Percentiles rank a stretch among this genome's conserved stretches.
Evolutionary conservation across 495 filamentous ascomycete genomes (phyloP).

Genomic region (Xylaria intraflava): DNA sequence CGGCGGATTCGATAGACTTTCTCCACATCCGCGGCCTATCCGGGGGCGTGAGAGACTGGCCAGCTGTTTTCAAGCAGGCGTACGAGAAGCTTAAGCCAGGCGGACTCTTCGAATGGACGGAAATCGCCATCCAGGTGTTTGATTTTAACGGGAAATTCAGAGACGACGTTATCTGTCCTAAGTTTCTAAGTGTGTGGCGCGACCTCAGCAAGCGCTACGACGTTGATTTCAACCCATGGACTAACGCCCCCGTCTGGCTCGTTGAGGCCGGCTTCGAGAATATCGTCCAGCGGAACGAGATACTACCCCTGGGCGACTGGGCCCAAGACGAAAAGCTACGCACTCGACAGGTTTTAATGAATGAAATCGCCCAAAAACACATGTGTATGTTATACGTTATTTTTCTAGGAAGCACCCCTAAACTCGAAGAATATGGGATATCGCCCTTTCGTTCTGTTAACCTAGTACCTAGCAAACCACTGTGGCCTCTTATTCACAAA

Average conservation of each 20-base stretch:
- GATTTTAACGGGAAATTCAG: slow-evolving; percentile 45
- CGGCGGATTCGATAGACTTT: slow-evolving; percentile 48
- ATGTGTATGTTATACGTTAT: slow-evolving; percentile 12
- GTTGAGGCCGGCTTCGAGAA: slow-evolving; percentile 51
- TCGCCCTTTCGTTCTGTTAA: slow-evolving; percentile 2
- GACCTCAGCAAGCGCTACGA: slow-evolving; percentile 29
- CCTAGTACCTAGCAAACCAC: slow-evolving; percentile 13
- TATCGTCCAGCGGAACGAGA: slow-evolving; percentile 40
- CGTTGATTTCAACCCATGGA: slow-evolving; percentile 37
- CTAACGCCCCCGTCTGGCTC: slow-evolving; percentile 33
- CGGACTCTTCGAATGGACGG: slow-evolving; percentile 50
- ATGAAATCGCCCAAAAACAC: slow-evolving; percentile 16
- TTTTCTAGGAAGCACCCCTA: not conserved
- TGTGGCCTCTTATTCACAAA: slow-evolving; percentile 22
- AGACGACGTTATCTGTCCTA: slow-evolving; percentile 43
- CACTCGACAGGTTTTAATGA: slow-evolving; percentile 17
- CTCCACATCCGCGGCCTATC: slow-evolving; percentile 56
- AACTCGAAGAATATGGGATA: not conserved
- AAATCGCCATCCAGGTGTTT: slow-evolving; percentile 44
- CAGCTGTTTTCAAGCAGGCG: slow-evolving; percentile 42
- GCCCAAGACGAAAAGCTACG: slow-evolving; percentile 26
- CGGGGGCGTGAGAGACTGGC: slow-evolving; percentile 54
- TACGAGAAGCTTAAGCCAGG: slow-evolving; percentile 49
- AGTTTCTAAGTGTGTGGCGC: slow-evolving; percentile 29
- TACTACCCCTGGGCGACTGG: slow-evolving; percentile 20